Evolutionary conservation across 2,329 filamentous ascomycete species (phyloP).

Genomic region (Macrophomina tecta): DNA sequence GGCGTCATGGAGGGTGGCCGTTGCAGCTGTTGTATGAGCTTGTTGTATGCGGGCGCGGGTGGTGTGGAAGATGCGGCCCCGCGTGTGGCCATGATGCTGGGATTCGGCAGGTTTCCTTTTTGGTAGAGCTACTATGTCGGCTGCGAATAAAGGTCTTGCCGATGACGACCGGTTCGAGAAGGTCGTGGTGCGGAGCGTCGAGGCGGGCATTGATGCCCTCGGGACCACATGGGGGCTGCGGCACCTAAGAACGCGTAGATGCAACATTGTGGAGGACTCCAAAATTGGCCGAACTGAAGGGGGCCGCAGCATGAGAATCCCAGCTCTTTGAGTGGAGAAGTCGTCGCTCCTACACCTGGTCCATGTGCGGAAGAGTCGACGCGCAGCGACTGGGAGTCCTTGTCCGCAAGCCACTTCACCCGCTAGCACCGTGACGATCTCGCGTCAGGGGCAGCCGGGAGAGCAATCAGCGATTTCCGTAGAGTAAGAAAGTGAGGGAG

Average conservation of each 20-base stretch:
- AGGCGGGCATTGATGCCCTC: background rate
- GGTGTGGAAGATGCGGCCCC: constrained; percentile 16
- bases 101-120: background rate
- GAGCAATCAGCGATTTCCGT: no score
- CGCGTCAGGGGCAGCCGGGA: no score
- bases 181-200: background rate
- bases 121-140: background rate
- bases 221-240: background rate
- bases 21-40: background rate
- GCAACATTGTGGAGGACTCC: background rate
- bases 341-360: no score
- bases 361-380: no score
- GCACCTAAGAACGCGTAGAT: background rate
- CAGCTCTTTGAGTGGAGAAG: background rate
- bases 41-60: background rate
- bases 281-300: background rate
- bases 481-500: background rate
- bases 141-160: constrained; percentile 1
- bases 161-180: background rate
- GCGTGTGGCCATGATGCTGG: background rate
- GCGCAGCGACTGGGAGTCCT: no score
- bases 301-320: background rate
- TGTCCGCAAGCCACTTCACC: no score
- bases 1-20: background rate
- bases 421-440: no score